These are phyloP conservation scores for Sequoia sempervirens DNA, from an alignment of 75 land plant species.

Conservation along the genomic window DNA sequence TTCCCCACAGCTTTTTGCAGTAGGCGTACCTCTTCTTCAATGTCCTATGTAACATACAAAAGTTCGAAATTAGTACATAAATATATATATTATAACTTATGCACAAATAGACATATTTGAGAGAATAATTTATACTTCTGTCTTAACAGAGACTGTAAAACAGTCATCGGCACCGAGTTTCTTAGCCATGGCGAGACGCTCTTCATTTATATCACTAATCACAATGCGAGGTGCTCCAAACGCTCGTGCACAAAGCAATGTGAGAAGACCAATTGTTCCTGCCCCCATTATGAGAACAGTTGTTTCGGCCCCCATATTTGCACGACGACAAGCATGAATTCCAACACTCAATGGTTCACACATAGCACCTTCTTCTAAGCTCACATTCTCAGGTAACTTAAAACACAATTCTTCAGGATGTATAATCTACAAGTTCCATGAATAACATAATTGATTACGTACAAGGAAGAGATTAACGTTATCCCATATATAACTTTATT, in stretches of 20 bases:
- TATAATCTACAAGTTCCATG: constrained; percentile 44
- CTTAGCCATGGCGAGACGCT: constrained; percentile 71
- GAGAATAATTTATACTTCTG: background rate
- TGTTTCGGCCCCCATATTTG: constrained; percentile 64
- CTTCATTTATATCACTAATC: constrained; percentile 66
- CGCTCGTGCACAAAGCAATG: constrained; percentile 78
- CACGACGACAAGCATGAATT: constrained; percentile 83
- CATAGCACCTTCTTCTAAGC: constrained; percentile 97
- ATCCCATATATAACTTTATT: background rate
- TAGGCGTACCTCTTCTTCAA: constrained; percentile 49
- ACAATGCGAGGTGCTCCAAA: constrained; percentile 75
- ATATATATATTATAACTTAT: background rate
- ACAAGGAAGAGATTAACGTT: background rate
- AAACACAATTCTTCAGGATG: constrained; percentile 94
- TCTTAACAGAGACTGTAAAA: constrained; percentile 54
- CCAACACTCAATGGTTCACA: constrained; percentile 98
- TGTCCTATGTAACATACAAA: constrained; percentile 34
- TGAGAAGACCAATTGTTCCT: constrained; percentile 89
- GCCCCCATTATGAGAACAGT: constrained; percentile 77
- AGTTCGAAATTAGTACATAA: background rate
- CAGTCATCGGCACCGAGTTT: constrained; percentile 65
- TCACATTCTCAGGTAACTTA: constrained; percentile 87
- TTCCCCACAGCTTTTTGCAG: constrained; percentile 60
- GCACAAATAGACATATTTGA: background rate
- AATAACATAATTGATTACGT: background rate